Evolutionary conservation across 176 grass and related monocot species (phyloP), one percentile per base, ranked within the genome.

Genomic region (Avena insularis): DNA sequence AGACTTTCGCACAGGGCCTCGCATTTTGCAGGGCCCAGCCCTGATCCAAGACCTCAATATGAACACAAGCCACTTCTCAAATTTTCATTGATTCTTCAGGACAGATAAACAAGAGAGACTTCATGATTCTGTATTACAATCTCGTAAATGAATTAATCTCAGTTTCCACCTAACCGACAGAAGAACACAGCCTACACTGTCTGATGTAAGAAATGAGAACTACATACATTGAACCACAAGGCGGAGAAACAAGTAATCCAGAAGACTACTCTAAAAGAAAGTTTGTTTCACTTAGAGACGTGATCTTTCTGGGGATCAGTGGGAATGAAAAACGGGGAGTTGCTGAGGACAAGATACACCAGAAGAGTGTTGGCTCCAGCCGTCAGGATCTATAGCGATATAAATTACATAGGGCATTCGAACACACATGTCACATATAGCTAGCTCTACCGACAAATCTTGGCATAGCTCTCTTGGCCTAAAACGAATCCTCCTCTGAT

Each of bases 281-380:
- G 43, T 47, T 79, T 57, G 38, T 85, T 79, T 95, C 79, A 67
- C 79, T 83, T 92, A 75, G 91, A 84, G 58, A 80, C 64, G 27
- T 84, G 87, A 87, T 95, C 93, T 88, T 87, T 87, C 68, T 85
- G 74, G 80, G 87, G 73, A 83, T 95, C 86, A 81, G 93, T 87
- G 40, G 95, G 93, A 59, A 92, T 81, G 82, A 97, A 95, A 95
- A 33, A 95, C 87, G 0, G 93, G 95, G 40, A 95, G 87, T 75
- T 97, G 95, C 25, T 92, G 87, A 4, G 89, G 71, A 20, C 91
- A 76, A 76, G 90, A 81, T 8, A 81, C 86, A 8, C 82, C 31
- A 1, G 79, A 83, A 16, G 89, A 51, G 33, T 16, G 15, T 43
- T 91, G 90, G 79, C 87, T 91, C 4, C 89, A 48, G 58, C 78